Percentiles rank a stretch among this genome's conserved stretches.
phyloP scores from a whole-genome alignment of 257 asterid species.

The Eustoma russellianum region DNA sequence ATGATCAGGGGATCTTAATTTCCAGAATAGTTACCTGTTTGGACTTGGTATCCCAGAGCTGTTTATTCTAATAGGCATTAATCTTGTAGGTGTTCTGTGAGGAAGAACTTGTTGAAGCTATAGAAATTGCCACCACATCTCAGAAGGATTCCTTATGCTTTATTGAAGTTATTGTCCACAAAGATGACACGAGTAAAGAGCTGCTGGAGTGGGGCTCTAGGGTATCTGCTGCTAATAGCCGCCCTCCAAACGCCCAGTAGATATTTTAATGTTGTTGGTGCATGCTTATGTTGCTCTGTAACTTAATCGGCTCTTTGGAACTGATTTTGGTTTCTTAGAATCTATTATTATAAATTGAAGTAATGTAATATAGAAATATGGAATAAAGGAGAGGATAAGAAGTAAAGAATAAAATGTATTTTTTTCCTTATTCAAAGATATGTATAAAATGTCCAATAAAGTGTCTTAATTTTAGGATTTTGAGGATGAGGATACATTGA shows the following conservation, averaged over 20 bases:
- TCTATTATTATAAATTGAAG: no score
- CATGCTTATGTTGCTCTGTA: not conserved
- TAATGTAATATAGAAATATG: no score
- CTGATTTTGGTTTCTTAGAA: no score
- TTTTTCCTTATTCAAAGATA: no score
- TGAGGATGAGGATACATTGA: no score
- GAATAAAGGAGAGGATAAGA: no score
- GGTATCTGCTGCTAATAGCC: conserved; percentile 72
- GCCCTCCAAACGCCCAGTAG: conserved; percentile 79
- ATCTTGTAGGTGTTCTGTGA: conserved; percentile 40
- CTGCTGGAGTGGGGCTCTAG: conserved; percentile 87
- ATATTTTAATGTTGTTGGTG: not conserved
- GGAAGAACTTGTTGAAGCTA: conserved; percentile 60
- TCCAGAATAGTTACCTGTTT: not conserved
- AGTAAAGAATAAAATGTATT: no score
- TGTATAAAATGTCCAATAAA: no score
- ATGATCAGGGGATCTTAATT: not conserved
- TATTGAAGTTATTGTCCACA: conserved; percentile 73
- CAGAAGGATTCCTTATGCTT: conserved; percentile 61
- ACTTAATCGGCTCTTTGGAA: no score
- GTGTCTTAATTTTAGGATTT: no score
- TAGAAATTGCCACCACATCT: conserved; percentile 40
- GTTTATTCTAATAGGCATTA: not conserved
- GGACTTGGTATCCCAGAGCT: no score
- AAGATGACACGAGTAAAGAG: conserved; percentile 85